Conservation (phyloP, 495 filamentous ascomycete genomes). For the Aspergillus mulundensis region DNA sequence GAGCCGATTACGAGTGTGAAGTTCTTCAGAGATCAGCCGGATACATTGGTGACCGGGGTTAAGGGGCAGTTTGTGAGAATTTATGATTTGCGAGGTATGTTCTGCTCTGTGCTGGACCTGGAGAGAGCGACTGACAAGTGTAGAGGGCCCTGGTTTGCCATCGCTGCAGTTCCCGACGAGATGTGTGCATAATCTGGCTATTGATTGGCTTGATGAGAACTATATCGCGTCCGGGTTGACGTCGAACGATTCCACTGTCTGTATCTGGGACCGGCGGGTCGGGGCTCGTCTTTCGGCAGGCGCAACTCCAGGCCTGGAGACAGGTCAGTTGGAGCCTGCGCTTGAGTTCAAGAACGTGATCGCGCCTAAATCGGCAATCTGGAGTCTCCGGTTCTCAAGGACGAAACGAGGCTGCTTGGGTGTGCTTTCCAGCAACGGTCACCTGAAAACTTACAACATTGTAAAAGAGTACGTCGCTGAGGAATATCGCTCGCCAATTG, state of each 20-base stretch:
- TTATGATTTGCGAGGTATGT: conserved; percentile 81
- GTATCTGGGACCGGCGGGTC: conserved; percentile 85
- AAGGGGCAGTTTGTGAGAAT: conserved; percentile 83
- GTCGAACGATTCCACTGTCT: conserved; percentile 63
- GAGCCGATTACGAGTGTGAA: conserved; percentile 86
- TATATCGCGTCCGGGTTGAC: conserved; percentile 88
- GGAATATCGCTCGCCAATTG: conserved; percentile 37
- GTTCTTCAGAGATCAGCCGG: conserved; percentile 83
- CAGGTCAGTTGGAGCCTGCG: conserved; percentile 45
- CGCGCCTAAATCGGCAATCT: conserved; percentile 56
- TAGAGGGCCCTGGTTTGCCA: conserved; percentile 52
- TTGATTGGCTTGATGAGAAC: conserved; percentile 86
- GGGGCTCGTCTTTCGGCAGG: conserved; percentile 45
- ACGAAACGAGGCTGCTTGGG: conserved; percentile 70
- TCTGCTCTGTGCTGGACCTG: conserved; percentile 5
- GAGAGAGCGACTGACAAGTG: conserved; percentile 3
- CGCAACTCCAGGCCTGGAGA: conserved; percentile 31
- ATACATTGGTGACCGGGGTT: conserved; percentile 76
- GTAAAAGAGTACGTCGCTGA: conserved; percentile 53
- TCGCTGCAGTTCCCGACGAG: conserved; percentile 67
- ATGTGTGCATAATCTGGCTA: conserved; percentile 85
- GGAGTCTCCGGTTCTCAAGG: conserved; percentile 75
- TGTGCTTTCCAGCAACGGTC: conserved; percentile 71
- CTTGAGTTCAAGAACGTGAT: conserved; percentile 67
- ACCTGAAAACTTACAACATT: conserved; percentile 71